A percentile compares a stretch with the other conserved stretches of the same genome.
These are phyloP conservation scores for Trichosanthes cucumerina DNA, from an alignment of 306 rosid genomes.

Conservation along the genomic window DNA sequence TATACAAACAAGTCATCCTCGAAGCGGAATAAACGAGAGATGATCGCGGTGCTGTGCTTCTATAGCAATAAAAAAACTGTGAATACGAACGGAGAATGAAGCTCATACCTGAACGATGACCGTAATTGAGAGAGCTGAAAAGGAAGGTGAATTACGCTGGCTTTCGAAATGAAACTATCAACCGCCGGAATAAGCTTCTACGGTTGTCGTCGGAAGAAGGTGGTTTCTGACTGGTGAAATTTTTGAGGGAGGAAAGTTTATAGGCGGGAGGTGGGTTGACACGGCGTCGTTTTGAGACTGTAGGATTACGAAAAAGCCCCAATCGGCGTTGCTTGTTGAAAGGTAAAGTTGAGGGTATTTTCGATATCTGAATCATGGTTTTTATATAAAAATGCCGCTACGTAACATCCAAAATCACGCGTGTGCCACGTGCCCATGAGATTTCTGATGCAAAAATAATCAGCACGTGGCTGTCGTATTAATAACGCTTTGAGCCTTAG, in stretches of 20 bases:
- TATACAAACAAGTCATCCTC: background rate
- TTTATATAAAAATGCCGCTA: background rate
- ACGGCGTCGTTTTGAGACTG: background rate
- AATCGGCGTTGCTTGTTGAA: background rate
- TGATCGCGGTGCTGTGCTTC: background rate
- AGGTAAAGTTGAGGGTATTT: background rate
- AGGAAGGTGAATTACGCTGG: background rate
- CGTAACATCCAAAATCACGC: background rate
- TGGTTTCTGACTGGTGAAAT: background rate
- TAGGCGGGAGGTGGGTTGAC: background rate
- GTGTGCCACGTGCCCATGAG: background rate
- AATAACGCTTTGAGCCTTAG: too few species aligned
- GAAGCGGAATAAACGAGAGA: background rate
- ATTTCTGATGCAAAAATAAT: background rate
- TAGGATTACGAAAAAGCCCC: background rate
- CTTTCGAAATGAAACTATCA: background rate
- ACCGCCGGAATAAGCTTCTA: background rate
- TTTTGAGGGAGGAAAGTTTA: background rate
- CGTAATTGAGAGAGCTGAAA: background rate
- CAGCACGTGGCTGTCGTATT: background rate
- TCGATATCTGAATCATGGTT: background rate
- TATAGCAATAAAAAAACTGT: background rate
- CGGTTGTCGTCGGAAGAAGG: background rate
- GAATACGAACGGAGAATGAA: background rate
- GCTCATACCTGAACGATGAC: background rate